Conservation (phyloP, 495 filamentous ascomycete genomes). For the Daldinia grandis region DNA sequence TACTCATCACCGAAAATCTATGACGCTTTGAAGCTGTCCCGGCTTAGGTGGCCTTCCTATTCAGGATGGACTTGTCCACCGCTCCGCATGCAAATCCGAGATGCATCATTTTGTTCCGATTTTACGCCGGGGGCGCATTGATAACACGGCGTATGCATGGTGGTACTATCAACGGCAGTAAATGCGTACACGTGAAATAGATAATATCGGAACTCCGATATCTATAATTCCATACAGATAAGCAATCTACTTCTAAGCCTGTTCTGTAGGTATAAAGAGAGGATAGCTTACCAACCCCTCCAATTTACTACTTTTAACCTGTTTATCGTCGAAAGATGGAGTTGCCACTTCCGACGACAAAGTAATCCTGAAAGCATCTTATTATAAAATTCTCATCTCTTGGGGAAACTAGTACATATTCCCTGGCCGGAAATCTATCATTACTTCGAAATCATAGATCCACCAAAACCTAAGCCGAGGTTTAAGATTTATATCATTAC, state of each 20-base stretch:
- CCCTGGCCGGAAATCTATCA: neutral
- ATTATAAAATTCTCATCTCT: neutral
- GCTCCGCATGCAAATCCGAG: constrained; percentile 23
- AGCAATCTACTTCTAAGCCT: neutral
- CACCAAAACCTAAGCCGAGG: neutral
- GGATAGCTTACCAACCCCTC: neutral
- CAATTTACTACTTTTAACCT: neutral
- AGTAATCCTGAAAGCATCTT: neutral
- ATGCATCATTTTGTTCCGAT: constrained; percentile 21
- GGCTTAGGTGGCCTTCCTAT: constrained; percentile 30
- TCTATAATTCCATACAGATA: neutral
- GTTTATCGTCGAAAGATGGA: neutral
- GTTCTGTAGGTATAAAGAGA: neutral
- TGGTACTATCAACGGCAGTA: neutral
- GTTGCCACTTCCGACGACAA: neutral
- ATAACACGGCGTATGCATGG: constrained; percentile 20
- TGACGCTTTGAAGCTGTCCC: constrained; percentile 18
- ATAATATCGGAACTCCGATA: neutral
- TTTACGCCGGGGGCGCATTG: constrained; percentile 11
- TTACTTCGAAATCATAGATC: neutral
- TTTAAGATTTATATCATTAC: neutral
- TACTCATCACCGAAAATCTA: constrained; percentile 10
- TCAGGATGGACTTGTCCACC: constrained; percentile 13
- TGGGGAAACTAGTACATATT: neutral
- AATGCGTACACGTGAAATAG: constrained; percentile 12